Evolutionary conservation across 2,329 filamentous ascomycete genomes (phyloP), one percentile per base, ranked within the genome.

Genomic region (Colletotrichum liaoningense): DNA sequence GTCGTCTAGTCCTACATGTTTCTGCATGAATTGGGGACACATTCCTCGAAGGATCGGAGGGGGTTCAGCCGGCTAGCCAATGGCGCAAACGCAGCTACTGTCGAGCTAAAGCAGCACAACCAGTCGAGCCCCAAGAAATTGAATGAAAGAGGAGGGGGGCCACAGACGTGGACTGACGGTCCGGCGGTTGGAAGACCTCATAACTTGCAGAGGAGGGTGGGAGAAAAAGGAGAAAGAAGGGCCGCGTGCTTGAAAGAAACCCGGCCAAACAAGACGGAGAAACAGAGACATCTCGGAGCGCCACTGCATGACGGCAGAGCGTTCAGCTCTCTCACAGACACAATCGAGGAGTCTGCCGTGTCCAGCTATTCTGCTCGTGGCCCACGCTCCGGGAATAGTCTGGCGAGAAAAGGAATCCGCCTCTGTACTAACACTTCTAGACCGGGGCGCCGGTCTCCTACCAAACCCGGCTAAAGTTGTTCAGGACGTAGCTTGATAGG

Each of bases 361-460:
- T 33, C 56, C 42, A 4, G 46, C 63, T 56, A 67, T 67, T 49
- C 68, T 58, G 19, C 56, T 67, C 46, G 16, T 16, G 46, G 63
- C 28, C 42, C 42, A 42, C 2, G 56, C 14, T 46, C 28, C 42
- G 26, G 24, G 33, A 19, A 38, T 30, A 42, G 59, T 30, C 11
- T 57, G 19, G 42, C 12, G 19, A 9, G 7, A 33, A 60, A n/a
- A 35, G 28, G 16, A 38, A n/a, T 22, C 63, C 56, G 19, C 16
- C 55, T 2, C 12, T 35, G 6, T 57, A 46, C 46, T 71, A 28
- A 46, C n/a, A 67, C 19, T 8, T 33, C 11, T 12, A 12, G 59
- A 26, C 19, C 5, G 16, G 22, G 26, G 9, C 63, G n/a, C 26
- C 56, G n/a, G 38, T 26, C 68, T 55, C 30, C 63, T 24, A 38